Evolutionary conservation across 371 early-diverging fungal genomes (phyloP), one percentile per base, ranked within the genome.

Genomic region (Amoeboaphelidium occidentale): DNA sequence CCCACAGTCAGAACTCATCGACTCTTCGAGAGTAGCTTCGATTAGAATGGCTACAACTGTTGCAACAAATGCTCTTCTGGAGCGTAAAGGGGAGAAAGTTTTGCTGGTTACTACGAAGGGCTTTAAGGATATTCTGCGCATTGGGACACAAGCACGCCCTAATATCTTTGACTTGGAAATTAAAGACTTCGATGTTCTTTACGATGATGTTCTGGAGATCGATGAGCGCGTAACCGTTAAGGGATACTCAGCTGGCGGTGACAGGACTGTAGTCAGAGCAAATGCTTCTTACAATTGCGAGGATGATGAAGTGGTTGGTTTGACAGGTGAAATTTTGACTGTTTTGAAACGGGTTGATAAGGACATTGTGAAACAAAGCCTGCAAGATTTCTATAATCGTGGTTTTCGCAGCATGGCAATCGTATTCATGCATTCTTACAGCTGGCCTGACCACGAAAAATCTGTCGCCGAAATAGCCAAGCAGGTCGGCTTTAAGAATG

Each of bases 1-100:
- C 44, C 76, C 81, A 25, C 72, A 85, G 22, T 61, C 73, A 47
- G 52, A 72, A 43, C 80, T 70, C 6, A 73, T 93, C 0, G 77
- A 84, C 41, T 88, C 88, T 0, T 63, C 68, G 23, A 53, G 65
- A 32, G 64, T 84, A 48, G 78, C 80, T 79, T 73, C 79, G 43
- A 79, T 94, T 25, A 78, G 91, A 25, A 90, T 91, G 88, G 90
- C 90, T 26, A 92, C 91, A 0, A 96, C 93, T 0, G 93, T 96
- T 0, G 96, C 96, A 0, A 96, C 96, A 12, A 96, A 96, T 53
- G 91, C 92, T 4, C 61, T 87, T 3, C 59, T 87, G 49, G 87
- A 87, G 60, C 65, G 84, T 14, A 82, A 85, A 52, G 96, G 96
- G 1, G 88, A 87, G 62, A 70, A 66, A 22, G 74, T 77, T 58